Base-by-base conservation (phyloP, 202 grass and related monocot species). In the Schoenoplectus tabernaemontani region DNA sequence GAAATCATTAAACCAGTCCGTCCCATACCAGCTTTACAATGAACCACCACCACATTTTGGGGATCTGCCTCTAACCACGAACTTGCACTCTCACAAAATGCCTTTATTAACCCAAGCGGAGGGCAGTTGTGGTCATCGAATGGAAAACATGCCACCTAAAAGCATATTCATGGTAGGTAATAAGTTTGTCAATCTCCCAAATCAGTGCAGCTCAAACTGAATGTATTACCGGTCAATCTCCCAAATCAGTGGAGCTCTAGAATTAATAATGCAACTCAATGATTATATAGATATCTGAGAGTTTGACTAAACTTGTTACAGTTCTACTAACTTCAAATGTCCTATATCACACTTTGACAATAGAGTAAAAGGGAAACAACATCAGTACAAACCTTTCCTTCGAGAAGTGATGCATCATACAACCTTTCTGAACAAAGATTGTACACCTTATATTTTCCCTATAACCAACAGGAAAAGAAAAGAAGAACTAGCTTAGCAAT, bases 361-460 rank as follows among this genome's bases (percentile, higher is more conserved):
- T 9, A 80, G 59, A 61, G 30, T 46, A 47, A 72, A 37, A 34
- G 43, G 23, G 53, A 36, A 47, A 59, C 15, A 62, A 78, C 19
- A 56, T 64, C 42, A 13, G 39, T 57, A 59, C 24, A 72, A 68
- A 88, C 86, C 86, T 88, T 88, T 67, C 86, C 86, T 38, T 88
- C 78, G 42, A 88, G 84, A 67, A 88, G 78, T 50, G 86, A 88
- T 4, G 82, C 82, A 62, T 88, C 86, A 64, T 88, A 88, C 15
- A 88, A 59, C 78, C 86, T 78, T 57, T 88, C 86, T 30, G 86
- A 88, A 78, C 86, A 88, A 50, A 88, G 86, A 78, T 88, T 88
- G 73, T 88, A 88, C 42, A 88, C 86, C 71, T 88, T 88, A 62
- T 88, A 88, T 57, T 88, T 88, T 36, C 82, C 86, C 86, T 88